Evolutionary conservation across 306 rosid genomes (phyloP).

Genomic region (Cucurbita pepo): DNA sequence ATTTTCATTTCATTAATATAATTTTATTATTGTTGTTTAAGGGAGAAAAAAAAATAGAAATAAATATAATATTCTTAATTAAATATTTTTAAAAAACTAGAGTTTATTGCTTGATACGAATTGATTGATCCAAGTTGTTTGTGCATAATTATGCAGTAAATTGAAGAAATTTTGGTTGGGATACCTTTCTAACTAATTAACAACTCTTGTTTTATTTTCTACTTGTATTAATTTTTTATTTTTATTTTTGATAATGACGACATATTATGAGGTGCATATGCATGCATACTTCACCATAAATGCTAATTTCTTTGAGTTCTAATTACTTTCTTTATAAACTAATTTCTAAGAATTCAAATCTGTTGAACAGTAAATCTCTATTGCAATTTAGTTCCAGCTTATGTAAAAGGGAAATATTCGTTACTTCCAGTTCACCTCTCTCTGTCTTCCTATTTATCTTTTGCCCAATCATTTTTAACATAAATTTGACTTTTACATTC

Average conservation of each 20-base stretch:
- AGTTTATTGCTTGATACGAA: background rate
- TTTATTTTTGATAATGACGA: background rate
- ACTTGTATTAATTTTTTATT: background rate
- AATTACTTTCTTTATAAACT: background rate
- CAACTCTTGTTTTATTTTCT: slow-evolving; percentile 16
- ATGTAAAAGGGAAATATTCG: background rate
- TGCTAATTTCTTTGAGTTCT: background rate
- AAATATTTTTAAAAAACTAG: background rate
- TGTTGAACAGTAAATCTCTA: background rate
- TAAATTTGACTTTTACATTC: background rate
- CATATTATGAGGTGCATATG: slow-evolving; percentile 3
- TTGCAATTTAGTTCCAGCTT: background rate
- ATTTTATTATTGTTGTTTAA: too few species aligned
- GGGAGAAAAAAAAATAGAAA: too few species aligned
- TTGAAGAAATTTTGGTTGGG: slow-evolving; percentile 5
- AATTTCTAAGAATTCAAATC: background rate
- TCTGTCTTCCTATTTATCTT: background rate
- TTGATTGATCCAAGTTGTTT: background rate
- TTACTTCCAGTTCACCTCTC: background rate
- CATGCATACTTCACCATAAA: slow-evolving; percentile 4
- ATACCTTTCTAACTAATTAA: slow-evolving; percentile 4
- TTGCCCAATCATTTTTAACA: background rate
- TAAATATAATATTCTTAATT: background rate
- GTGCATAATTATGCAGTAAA: background rate
- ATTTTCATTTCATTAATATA: too few species aligned